Evolutionary conservation across 2,329 filamentous ascomycete species (phyloP), one percentile per base, ranked within the genome.

Genomic region (Aspergillus fischeri): DNA sequence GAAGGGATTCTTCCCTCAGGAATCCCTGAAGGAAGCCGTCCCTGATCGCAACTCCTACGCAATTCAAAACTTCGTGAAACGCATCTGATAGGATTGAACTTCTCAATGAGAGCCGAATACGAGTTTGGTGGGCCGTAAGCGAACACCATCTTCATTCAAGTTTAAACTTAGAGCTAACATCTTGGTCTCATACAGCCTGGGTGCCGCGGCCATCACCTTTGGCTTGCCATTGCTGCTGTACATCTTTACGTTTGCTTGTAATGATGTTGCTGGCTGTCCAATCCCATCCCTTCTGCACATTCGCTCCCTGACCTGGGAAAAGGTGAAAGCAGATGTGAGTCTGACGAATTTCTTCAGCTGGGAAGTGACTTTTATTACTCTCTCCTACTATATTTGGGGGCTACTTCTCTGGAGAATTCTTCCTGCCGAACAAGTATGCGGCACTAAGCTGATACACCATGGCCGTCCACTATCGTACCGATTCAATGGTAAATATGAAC

Each of bases 181-280:
- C 21, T 10, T 32, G 9, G 8, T 32, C 27, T 47, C 32, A 52
- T 49, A 47, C 62, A 93, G 91, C 54, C 79, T 87, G 29, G 91
- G 91, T 55, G 89, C 89, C 44, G 83, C 86, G 55, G 81, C 77
- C 59, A 89, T 96, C 69, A 89, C 88, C 3, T 86, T 94, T 66
- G 86, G 86, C 55, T 84, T 96, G 0, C 92, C 92, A 0, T 59
- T 92, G 45, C 81, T 92, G 63, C 84, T 90, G 66, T 94, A 92
- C 75, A 71, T 86, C 65, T 87, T 92, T 69, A 82, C 86, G 48
- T 95, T 96, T 70, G 79, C 87, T 66, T 96, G 92, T 81, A 97
- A 96, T 76, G 92, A 96, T 70, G 80, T 93, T 59, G 87, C 90
- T 9, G 92, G 93, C 57, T 97, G 92, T 70, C 92, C 92, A 45